Base-by-base conservation (phyloP, 1,139 yeast genomes). In the Suhomyces guaymorum region DNA sequence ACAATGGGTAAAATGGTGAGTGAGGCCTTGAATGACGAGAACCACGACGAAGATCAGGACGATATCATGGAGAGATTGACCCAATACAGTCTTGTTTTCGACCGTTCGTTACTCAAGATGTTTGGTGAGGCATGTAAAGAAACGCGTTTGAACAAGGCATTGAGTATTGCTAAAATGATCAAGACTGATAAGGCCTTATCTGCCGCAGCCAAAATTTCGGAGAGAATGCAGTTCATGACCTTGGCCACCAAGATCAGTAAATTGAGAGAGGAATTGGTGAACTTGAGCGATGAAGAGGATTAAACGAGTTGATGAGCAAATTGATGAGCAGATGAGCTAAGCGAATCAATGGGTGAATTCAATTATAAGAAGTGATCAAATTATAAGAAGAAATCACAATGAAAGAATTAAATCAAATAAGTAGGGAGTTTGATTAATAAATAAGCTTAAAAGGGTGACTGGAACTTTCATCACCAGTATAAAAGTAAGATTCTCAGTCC, bases 181-280 rank as follows among this genome's bases (percentile, higher is more conserved):
- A 77, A 79, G 48, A 82, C 80, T 43, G 90, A 83, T 44, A 80
- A 83, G 47, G 95, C 96, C 5, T 64, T 90, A 43, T 75, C 74
- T 39, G 96, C 96, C 0, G 96, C 97, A 1, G 67, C 77, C 15
- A 84, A 84, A 59, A 85, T 92, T 39, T 87, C 96, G 1, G 85
- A 85, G 49, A 75, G 96, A 47, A 78, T 85, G 52, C 89, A 83
- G 36, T 70, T 82, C 54, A 61, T 73, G 24, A 66, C 72, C 7
- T 64, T 92, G 48, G 89, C 88, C 1, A 77, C 75, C 39, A 79
- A 77, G 52, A 81, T 90, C 39, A 79, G 76, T 39, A 76, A 77
- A 46, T 59, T 84, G 31, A 70, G 89, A 49, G 94, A 84, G 37
- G 63, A 55, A 5, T 54, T 70, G 50, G 71, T 61, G 27, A 59